Evolutionary conservation across 768 basidiomycete species (phyloP), one percentile per base, ranked within the genome.

Genomic region (Cystobasidium tubakii): DNA sequence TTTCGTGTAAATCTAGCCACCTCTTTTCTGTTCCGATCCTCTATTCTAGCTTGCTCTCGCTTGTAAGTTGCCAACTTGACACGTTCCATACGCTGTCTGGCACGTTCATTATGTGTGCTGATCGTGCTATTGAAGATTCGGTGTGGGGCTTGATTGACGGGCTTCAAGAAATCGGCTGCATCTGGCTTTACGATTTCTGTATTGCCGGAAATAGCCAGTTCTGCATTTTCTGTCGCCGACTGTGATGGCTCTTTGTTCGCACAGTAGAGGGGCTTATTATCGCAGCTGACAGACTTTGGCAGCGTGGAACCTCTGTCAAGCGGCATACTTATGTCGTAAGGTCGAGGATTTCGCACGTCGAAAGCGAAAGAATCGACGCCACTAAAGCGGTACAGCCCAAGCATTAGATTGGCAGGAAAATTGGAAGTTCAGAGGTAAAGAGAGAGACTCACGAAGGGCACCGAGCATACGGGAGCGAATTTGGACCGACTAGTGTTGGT

Each of bases 401-500:
- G 29, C 10, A 12, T 15, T 27, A 29, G 17, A 34, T 43, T 50
- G 44, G 10, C 21, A 33, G n/a, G 65, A 15, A 27, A 46, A 46
- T 6, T 15, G 42, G 65, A 21, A 17, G 43, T 43, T 6, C 9
- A 17, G 17, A 43, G 66, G 46, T 9, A 27, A 36, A 69, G 12
- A 25, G 39, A 27, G 53, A 15, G 21, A 60, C 69, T 71, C 29
- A 71, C 69, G 69, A 71, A 21, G 69, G 69, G 54, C 69, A 71
- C 21, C 69, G 69, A 71, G 69, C 69, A 71, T 71, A 71, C 29
- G 69, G 69, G 3, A 71, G 42, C 2, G 69, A 53, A 60, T 71
- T 71, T 9, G 69, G 69, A 36, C 69, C 69, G 17, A 71, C 44
- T 31, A 71, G 53, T 10, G 44, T 46, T 10, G 69, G 69, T 27